Conservation (phyloP, 2,329 filamentous ascomycete species). For the Didymellaceae sp. region DNA sequence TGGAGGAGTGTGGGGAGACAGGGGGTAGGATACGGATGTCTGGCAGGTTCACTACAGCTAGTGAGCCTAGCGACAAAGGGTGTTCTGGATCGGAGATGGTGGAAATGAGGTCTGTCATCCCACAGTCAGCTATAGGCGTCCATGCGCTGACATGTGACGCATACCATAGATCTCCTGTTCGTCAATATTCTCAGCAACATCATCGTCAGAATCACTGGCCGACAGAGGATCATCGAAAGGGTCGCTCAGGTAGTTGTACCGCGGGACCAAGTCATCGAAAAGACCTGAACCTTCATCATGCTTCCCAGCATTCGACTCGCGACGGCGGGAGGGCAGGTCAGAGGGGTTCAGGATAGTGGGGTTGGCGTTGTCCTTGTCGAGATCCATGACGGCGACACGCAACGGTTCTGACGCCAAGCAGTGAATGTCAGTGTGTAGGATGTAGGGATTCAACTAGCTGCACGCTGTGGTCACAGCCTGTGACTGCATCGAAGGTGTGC, state of each 20-base stretch:
- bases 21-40: slow-evolving; percentile 83
- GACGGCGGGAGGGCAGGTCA: slow-evolving; percentile 82
- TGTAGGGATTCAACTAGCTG: slow-evolving; percentile 7
- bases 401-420: slow-evolving; percentile 12
- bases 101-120: slow-evolving; percentile 79
- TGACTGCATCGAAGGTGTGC: slow-evolving; percentile 16
- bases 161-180: slow-evolving; percentile 95
- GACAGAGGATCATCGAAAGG: slow-evolving; percentile 52
- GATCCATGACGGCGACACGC: slow-evolving; percentile 46
- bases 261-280: slow-evolving; percentile 61
- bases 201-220: slow-evolving; percentile 59
- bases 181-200: slow-evolving; percentile 82
- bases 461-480: slow-evolving; percentile 6
- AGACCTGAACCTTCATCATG: slow-evolving; percentile 59
- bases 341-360: slow-evolving; percentile 88
- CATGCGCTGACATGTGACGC: slow-evolving; percentile 15
- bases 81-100: slow-evolving; percentile 97
- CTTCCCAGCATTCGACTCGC: slow-evolving; percentile 49
- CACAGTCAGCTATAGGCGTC: slow-evolving; percentile 25
- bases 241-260: slow-evolving; percentile 58
- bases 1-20: slow-evolving; percentile 65
- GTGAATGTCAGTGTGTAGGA: slow-evolving; percentile 1
- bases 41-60: slow-evolving; percentile 93
- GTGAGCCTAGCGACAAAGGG: slow-evolving; percentile 87
- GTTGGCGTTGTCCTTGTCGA: slow-evolving; percentile 76